Evolutionary conservation across 805 yeast genomes (phyloP), one percentile per base, ranked within the genome.

Genomic region (Debaryomyces tyrocola): DNA sequence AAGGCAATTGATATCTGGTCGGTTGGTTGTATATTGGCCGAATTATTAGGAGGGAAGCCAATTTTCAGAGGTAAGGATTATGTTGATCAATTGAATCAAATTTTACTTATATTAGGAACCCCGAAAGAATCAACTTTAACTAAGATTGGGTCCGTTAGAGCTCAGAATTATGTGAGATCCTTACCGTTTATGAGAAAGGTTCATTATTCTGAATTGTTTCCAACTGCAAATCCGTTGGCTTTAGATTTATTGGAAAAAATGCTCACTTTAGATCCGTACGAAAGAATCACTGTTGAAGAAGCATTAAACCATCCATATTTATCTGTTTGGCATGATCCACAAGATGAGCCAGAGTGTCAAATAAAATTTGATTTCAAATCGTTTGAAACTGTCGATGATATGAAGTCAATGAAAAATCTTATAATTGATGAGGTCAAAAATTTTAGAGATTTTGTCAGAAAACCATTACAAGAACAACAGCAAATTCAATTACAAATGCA

Each of bases 1-100:
- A 91, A 90, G 69, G 97, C 99, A 20, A 92, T 94, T 49, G 99
- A 94, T 66, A 79, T 94, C 47, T 94, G 99, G 99, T 90, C 97
- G 0, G 96, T 94, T 17, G 99, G 99, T 2, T 94, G 99, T 70
- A 91, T 94, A 48, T 71, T 94, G 45, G 99, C 98, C 1, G 99
- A 94, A 63, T 77, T 94, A 51, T 70, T 94, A 15, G 96, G 96
- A 2, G 91, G 97, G 0, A 81, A 82, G 57, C 97, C 99, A 1
- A 77, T 94, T 18, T 94, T 94, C 70, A 86, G 92, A 55, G 99
- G 99, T 4, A 87, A 87, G 63, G 98, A 94, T 70, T 94, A 92
- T 62, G 96, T 92, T 27, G 96, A 94, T 64, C 99, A 94, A 66
- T 74, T 94, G 61, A 87, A 88, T 60, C 90, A 90, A 69, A 92